Evolutionary conservation across 2,329 filamentous ascomycete species (phyloP), one percentile per base, ranked within the genome.

Genomic region (Drechslerella stenobrocha): DNA sequence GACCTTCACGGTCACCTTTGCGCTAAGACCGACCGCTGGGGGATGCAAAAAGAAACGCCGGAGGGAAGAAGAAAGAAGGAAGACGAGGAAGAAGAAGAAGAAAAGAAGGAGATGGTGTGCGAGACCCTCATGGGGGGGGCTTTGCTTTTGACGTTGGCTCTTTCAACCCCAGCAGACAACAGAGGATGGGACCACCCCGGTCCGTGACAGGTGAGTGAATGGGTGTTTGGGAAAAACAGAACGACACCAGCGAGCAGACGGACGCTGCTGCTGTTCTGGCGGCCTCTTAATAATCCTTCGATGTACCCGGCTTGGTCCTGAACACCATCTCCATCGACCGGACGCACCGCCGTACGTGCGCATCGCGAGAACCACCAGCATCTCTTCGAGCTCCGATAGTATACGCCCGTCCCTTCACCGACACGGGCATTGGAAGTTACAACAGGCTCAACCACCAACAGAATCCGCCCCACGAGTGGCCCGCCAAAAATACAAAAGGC

Each of bases 201-300:
- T 48, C 28, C 53, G 42, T 60, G 55, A 60, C 63, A 56, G 63
- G 63, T 67, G 55, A 42, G 60, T 60, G 55, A 42, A 67, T 60
- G 55, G 55, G 63, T 60, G 63, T 60, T 60, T 60, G 55, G 52
- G 26, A 60, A 53, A 50, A 50, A 55, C 11, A 45, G 44, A 40
- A 47, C 63, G 52, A 58, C 48, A 37, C 46, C 28, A 26, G 20
- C 42, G 28, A 50, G 44, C 34, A 44, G 20, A 37, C 23, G 42
- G 30, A 28, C 42, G 45, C n/a, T 50, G 61, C 47, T 53, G 34
- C 45, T 58, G 46, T 26, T 15, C 45, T 15, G n/a, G 26, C 22
- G 42, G 52, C 52, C 22, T 53, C 53, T 59, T 60, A 55, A 60
- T 67, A 67, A 67, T 67, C 55, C 63, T 67, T 67, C 45, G 34